phyloP scores from a whole-genome alignment of 805 yeast genomes.

The Sugiyamaella marilandica region DNA sequence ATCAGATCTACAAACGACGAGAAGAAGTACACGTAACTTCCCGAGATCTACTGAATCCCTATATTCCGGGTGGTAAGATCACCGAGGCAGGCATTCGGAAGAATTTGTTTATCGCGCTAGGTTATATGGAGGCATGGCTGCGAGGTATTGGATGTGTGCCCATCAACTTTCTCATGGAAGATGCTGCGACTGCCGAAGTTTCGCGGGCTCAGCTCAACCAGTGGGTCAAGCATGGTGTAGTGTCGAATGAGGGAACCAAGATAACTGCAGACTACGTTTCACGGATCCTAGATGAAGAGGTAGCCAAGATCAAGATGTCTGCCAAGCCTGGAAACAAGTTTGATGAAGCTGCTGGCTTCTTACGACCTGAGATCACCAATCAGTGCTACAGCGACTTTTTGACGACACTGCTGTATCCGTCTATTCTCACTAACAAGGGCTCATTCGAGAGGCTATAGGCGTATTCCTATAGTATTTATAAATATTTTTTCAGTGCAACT shows the following conservation, averaged over 20 bases:
- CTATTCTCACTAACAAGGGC: conserved; percentile 14
- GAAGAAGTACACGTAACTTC: conserved; percentile 49
- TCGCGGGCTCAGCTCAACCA: conserved; percentile 68
- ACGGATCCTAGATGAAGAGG: conserved; percentile 52
- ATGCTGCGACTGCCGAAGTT: conserved; percentile 77
- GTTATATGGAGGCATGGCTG: conserved; percentile 72
- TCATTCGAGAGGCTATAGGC: conserved; percentile 10
- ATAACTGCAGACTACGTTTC: conserved; percentile 50
- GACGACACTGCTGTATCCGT: conserved; percentile 53
- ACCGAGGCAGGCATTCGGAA: conserved; percentile 64
- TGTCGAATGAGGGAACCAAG: conserved; percentile 50
- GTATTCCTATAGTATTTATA: neutral
- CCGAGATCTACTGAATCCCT: conserved; percentile 57
- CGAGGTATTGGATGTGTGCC: conserved; percentile 70
- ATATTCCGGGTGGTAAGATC: conserved; percentile 52
- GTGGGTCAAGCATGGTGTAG: conserved; percentile 63
- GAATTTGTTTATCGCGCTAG: conserved; percentile 58
- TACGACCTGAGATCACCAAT: conserved; percentile 60
- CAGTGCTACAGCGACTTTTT: conserved; percentile 61
- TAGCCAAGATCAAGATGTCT: conserved; percentile 44
- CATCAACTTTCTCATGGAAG: conserved; percentile 71
- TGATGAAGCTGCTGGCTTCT: conserved; percentile 52
- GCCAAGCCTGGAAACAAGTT: conserved; percentile 47
- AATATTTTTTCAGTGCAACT: no score
- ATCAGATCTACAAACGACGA: conserved; percentile 55